phyloP scores from a whole-genome alignment of 1,139 yeast genomes.

The Taiozyma sp. region DNA sequence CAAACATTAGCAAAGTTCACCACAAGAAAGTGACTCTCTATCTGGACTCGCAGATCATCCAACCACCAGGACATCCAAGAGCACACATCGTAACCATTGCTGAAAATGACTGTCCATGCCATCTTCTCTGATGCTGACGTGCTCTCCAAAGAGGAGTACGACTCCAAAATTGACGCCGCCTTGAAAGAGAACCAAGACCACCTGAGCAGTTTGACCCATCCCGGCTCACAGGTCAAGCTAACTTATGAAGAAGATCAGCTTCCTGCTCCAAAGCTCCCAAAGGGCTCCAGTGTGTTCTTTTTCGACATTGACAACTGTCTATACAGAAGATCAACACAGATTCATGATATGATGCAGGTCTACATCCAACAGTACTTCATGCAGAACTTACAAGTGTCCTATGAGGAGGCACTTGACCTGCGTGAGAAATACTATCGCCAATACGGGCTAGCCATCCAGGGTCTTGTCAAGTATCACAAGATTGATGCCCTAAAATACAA shows the following conservation, averaged over 20 bases:
- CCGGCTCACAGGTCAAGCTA: slow-evolving; percentile 28
- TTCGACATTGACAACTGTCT: slow-evolving; percentile 94
- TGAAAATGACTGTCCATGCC: not conserved
- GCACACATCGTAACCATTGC: not conserved
- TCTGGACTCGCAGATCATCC: not conserved
- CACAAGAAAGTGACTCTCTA: not conserved
- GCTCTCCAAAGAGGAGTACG: slow-evolving; percentile 8
- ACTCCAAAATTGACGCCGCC: slow-evolving; percentile 18
- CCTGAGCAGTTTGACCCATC: slow-evolving; percentile 28
- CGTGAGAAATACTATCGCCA: slow-evolving; percentile 76
- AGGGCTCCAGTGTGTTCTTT: slow-evolving; percentile 48
- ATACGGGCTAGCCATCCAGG: slow-evolving; percentile 92
- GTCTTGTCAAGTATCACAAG: slow-evolving; percentile 75
- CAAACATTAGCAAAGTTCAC: not conserved
- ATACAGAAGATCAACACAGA: slow-evolving; percentile 66
- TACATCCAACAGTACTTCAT: slow-evolving; percentile 82
- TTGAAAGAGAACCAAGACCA: slow-evolving; percentile 27
- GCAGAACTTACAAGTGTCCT: slow-evolving; percentile 52
- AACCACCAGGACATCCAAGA: not conserved
- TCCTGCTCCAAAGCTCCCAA: slow-evolving; percentile 20
- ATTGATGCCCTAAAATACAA: slow-evolving; percentile 90
- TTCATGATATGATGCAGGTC: slow-evolving; percentile 85
- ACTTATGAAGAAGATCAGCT: slow-evolving; percentile 19
- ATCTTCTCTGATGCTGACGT: not conserved
- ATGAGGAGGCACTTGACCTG: slow-evolving; percentile 70